Percentiles rank a stretch among this genome's conserved stretches.
These are phyloP conservation scores for Fraxinus floribunda DNA, from an alignment of 305 asterid species.

Conservation along the genomic window DNA sequence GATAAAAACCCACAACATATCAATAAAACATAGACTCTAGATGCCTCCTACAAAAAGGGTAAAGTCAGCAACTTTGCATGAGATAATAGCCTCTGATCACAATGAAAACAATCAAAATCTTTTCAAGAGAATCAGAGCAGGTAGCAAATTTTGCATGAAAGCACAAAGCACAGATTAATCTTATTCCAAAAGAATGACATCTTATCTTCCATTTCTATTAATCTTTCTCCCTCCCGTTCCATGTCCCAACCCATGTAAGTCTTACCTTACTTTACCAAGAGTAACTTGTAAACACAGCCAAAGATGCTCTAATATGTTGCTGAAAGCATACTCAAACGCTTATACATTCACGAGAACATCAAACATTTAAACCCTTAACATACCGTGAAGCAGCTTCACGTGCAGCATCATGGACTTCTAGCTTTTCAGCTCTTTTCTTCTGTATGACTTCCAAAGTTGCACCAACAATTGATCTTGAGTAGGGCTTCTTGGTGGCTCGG, in stretches of 20 bases:
- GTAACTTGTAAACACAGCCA: background rate
- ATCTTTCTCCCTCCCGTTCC: background rate
- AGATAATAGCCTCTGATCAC: background rate
- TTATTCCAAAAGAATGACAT: background rate
- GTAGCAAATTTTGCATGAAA: background rate
- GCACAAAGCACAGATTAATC: background rate
- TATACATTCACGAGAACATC: background rate
- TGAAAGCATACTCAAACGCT: background rate
- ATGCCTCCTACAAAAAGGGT: background rate
- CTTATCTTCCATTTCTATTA: background rate
- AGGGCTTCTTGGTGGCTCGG: constrained; percentile 71
- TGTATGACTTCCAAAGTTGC: constrained; percentile 85
- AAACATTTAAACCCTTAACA: background rate
- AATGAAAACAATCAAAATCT: background rate
- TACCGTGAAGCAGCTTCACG: constrained; percentile 85
- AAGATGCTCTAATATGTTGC: background rate
- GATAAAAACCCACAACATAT: no score
- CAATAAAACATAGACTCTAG: background rate
- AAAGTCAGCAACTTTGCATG: background rate
- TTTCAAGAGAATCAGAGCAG: background rate
- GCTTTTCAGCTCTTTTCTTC: constrained; percentile 75
- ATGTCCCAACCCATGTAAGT: background rate
- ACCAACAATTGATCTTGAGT: constrained; percentile 88
- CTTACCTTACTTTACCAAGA: background rate
- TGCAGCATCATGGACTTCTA: constrained; percentile 91